Evolutionary conservation across 805 yeast genomes (phyloP), one percentile per base, ranked within the genome.

Genomic region (Clavispora fructus): DNA sequence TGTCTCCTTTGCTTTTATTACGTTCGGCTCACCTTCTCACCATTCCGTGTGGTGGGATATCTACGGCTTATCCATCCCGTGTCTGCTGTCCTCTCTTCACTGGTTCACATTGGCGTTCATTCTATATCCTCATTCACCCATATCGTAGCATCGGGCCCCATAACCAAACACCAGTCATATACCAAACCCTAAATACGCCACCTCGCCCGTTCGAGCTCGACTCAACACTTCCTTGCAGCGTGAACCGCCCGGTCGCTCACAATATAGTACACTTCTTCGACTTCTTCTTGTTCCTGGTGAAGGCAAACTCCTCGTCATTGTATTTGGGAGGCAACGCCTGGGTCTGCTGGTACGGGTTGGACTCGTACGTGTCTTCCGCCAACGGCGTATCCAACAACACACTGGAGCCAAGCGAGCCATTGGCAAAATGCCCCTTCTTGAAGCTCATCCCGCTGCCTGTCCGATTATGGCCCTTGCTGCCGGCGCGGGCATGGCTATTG

Each of bases 291-390:
- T 60, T 53, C 42, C 71, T 60, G 6, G 72, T 64, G 46, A 69
- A 71, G 35, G 69, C 73, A 58, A 68, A 68, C 59, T 71, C 76
- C 28, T 70, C 73, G 31, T 68, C 68, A 45, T 68, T 63, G 53
- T 69, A 66, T 50, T 56, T 60, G 25, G 46, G 47, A 31, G 39
- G 42, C 19, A 14, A 40, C 23, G 42, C n/a, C 31, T 40, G 40
- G 27, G 43, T 19, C 40, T 61, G 56, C 7, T 68, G 68, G 48
- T 71, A 71, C 14, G 75, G 75, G 42, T 70, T 70, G 19, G 52
- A 28, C 23, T 51, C 51, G 53, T 62, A 63, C 19, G 58, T 61
- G 43, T 69, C 74, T 53, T 71, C 77, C 11, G 62, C 54, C 50
- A 72, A 64, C 13, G 77, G 77, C n/a, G 62, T 56, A 45, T 71